Evolutionary conservation across 2,329 filamentous ascomycete genomes (phyloP).

Genomic region (Cercospora sesami): DNA sequence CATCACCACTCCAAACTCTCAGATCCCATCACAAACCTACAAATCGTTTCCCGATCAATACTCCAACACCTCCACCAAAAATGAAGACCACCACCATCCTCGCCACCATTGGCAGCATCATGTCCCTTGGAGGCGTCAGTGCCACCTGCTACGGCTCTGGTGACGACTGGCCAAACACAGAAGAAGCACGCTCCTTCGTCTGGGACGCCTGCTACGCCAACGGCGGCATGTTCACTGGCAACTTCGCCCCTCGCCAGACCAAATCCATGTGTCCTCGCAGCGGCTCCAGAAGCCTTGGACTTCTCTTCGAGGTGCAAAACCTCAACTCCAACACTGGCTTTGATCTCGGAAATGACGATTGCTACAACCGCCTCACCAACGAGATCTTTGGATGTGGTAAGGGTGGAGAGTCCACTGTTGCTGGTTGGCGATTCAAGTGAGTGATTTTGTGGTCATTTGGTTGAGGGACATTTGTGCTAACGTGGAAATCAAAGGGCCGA

Average conservation of each 20-base stretch:
- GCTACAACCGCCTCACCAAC: constrained; percentile 19
- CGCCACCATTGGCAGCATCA: neutral
- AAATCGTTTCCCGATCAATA: neutral
- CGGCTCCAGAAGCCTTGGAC: constrained; percentile 6
- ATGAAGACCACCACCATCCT: constrained; percentile 3
- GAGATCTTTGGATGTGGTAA: constrained; percentile 16
- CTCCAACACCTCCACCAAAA: neutral
- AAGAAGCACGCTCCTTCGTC: constrained; percentile 14
- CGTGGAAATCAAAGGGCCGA: neutral
- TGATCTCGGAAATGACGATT: constrained; percentile 21
- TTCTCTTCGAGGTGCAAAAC: constrained; percentile 23
- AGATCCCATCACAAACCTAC: neutral
- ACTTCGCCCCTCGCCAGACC: constrained; percentile 19
- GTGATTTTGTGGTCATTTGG: neutral
- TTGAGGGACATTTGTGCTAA: neutral
- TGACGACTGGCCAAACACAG: constrained; percentile 16
- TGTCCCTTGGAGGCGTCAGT: neutral
- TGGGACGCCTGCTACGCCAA: constrained; percentile 18
- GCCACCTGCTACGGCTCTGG: constrained; percentile 17
- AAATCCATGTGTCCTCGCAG: constrained; percentile 23
- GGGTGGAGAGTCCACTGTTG: neutral
- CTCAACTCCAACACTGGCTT: constrained; percentile 18
- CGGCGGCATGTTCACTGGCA: constrained; percentile 25
- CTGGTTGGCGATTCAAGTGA: neutral
- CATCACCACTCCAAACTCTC: neutral